Conservation (phyloP, 2,329 filamentous ascomycete species). For the Sporothrix brasiliensis region DNA sequence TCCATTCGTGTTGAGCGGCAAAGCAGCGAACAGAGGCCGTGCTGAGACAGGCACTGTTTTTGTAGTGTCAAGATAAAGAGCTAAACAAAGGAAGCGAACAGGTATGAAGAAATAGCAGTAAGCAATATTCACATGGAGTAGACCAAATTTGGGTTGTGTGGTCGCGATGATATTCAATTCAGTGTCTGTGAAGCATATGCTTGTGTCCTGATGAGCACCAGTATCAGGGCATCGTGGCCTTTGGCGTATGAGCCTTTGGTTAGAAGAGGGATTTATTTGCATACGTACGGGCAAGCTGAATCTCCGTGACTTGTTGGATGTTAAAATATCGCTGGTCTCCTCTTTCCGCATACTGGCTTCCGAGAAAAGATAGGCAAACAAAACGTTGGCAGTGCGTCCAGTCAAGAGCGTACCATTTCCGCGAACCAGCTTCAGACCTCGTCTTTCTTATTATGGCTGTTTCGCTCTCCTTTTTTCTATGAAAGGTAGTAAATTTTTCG, state of each 20-base stretch:
- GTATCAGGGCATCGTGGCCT: neutral
- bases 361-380: constrained; percentile 24
- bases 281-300: neutral
- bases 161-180: neutral
- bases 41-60: constrained; percentile 9
- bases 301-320: constrained; percentile 10
- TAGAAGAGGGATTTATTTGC: neutral
- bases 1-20: constrained; percentile 33
- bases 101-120: neutral
- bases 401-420: neutral
- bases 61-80: neutral
- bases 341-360: constrained; percentile 22
- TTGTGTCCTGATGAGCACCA: neutral
- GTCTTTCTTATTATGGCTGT: neutral
- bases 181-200: neutral
- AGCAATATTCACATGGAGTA: neutral
- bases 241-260: neutral
- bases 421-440: neutral
- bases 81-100: neutral
- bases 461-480: neutral
- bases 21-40: constrained; percentile 33
- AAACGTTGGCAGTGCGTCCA: neutral
- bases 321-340: neutral
- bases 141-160: neutral
- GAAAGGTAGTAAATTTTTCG: neutral